Conservation (phyloP, 2,329 filamentous ascomycete species). For the Colletotrichum somersetense region DNA sequence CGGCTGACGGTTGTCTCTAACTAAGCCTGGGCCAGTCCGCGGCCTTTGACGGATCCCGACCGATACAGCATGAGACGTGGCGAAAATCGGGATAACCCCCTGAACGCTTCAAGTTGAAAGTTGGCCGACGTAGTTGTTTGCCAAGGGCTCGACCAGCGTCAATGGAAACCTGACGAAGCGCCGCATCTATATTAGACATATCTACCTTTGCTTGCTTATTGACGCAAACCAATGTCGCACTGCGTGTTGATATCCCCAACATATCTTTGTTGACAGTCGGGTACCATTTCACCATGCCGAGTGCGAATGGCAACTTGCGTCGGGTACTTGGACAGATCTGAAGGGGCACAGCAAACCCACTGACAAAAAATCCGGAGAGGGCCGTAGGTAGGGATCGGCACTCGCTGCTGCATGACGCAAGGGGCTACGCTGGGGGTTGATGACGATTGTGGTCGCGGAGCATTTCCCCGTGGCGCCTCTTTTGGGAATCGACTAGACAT, state of each 20-base stretch:
- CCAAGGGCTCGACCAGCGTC: conserved; percentile 18
- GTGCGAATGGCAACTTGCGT: background rate
- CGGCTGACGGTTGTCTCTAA: background rate
- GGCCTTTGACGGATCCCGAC: conserved; percentile 2
- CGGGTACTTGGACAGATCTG: background rate
- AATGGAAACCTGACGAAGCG: conserved; percentile 19
- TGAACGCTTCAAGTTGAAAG: conserved; percentile 26
- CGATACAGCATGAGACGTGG: conserved; percentile 24
- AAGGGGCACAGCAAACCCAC: background rate
- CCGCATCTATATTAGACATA: conserved; percentile 10
- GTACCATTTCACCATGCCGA: background rate
- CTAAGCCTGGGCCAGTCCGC: conserved; percentile 16
- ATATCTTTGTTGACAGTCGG: background rate
- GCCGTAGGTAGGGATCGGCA: conserved; percentile 21
- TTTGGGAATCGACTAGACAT: background rate
- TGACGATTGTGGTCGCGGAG: conserved; percentile 22
- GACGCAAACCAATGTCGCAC: conserved; percentile 4
- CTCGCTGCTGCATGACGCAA: conserved; percentile 24
- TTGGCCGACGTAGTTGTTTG: conserved; percentile 4
- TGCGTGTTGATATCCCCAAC: background rate
- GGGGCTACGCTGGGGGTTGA: background rate
- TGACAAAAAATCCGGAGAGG: conserved; percentile 23
- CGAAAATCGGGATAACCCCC: conserved; percentile 24
- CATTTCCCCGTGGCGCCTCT: conserved; percentile 13
- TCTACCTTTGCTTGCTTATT: background rate